Conservation (phyloP, 192 early-diverging fungal species). For the Funneliformis mosseae region DNA sequence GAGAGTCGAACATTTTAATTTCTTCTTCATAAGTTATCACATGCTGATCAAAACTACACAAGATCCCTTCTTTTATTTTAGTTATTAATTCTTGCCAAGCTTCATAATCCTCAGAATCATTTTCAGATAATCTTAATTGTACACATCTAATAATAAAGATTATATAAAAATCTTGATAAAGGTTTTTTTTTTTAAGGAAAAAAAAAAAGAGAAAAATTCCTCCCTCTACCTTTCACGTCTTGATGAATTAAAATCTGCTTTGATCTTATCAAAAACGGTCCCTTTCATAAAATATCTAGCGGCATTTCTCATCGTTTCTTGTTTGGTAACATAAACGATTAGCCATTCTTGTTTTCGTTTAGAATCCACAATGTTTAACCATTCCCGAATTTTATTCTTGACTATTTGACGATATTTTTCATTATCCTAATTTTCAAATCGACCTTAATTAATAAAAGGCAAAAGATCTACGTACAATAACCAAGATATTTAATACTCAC, state of each 20-base stretch:
- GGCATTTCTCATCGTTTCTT: slow-evolving; percentile 50
- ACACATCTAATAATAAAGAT: slow-evolving; percentile 45
- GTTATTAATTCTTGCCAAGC: slow-evolving; percentile 71
- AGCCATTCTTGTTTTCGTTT: slow-evolving; percentile 92
- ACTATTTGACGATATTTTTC: slow-evolving; percentile 73
- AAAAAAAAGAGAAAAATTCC: background rate
- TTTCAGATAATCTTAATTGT: slow-evolving; percentile 50
- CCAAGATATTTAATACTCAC: slow-evolving; percentile 44
- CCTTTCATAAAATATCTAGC: slow-evolving; percentile 66
- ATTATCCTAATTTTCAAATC: slow-evolving; percentile 60
- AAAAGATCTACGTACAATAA: background rate
- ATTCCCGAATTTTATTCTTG: slow-evolving; percentile 71
- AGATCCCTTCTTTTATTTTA: slow-evolving; percentile 75
- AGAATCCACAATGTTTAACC: slow-evolving; percentile 69
- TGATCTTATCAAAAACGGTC: slow-evolving; percentile 83
- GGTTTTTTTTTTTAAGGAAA: background rate
- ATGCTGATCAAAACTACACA: slow-evolving; percentile 73
- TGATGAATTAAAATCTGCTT: slow-evolving; percentile 76
- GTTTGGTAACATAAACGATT: slow-evolving; percentile 72
- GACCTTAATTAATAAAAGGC: background rate
- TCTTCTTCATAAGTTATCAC: slow-evolving; percentile 88
- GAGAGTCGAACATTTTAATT: slow-evolving; percentile 84
- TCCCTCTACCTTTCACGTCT: slow-evolving; percentile 62
- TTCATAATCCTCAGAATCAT: slow-evolving; percentile 60
- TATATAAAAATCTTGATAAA: too few species aligned